Conservation (phyloP, 495 filamentous ascomycete species). For the Neurospora sp. region DNA sequence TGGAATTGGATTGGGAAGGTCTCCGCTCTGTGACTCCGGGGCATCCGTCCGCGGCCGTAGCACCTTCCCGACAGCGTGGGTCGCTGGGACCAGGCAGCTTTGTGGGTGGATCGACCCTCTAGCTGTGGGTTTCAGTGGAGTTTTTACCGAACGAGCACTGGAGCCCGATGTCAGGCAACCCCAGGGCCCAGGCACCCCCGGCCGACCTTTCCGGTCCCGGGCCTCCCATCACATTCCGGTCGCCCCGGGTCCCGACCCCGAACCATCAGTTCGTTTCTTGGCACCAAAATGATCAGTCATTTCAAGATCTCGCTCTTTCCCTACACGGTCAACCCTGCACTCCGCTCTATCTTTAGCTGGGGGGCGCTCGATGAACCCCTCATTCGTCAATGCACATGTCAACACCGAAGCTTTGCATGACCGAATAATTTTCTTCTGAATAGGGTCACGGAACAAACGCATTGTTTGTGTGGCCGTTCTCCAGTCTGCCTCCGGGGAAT, state of each 20-base stretch:
- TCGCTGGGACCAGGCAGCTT: not conserved
- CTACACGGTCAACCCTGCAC: not conserved
- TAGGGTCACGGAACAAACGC: not conserved
- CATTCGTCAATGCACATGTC: not conserved
- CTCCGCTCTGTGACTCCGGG: not conserved
- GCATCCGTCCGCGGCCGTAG: not conserved
- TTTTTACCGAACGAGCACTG: not conserved
- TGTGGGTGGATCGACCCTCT: not conserved
- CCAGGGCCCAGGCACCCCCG: not conserved
- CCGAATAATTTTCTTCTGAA: not conserved
- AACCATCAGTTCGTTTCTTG: not conserved
- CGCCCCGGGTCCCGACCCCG: not conserved
- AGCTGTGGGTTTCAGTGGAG: not conserved
- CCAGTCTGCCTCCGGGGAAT: not conserved
- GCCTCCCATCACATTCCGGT: not conserved
- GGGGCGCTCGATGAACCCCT: not conserved
- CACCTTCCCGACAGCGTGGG: not conserved
- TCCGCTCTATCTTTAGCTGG: not conserved
- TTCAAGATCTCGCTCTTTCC: not conserved
- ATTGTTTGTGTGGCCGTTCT: not conserved
- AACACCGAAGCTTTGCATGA: not conserved
- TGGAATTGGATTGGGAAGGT: not conserved
- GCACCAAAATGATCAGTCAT: not conserved
- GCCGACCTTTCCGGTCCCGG: not conserved
- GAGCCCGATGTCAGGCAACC: not conserved